Evolutionary conservation across 2,329 filamentous ascomycete species (phyloP).

Genomic region (Fusarium solani-melongenae): DNA sequence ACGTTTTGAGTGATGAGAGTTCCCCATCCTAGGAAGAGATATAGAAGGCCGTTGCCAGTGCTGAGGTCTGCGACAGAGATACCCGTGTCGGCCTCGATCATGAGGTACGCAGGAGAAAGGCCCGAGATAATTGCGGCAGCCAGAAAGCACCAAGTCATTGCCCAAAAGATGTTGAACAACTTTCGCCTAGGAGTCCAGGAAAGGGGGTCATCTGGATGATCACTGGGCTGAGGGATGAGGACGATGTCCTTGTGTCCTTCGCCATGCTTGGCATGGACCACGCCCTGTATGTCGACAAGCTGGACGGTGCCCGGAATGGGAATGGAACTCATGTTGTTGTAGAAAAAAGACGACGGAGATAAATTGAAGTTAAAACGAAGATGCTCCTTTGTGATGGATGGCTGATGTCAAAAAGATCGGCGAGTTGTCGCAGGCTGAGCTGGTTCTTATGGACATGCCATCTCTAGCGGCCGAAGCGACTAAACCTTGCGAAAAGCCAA

Average conservation of each 20-base stretch:
- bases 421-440: neutral
- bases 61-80: conserved; percentile 40
- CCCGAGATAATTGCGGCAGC: conserved; percentile 37
- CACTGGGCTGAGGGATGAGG: conserved; percentile 35
- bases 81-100: conserved; percentile 38
- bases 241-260: conserved; percentile 28
- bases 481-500: neutral
- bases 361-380: neutral
- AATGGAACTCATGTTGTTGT: neutral
- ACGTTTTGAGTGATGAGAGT: neutral
- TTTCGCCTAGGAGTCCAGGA: conserved; percentile 34
- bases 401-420: neutral
- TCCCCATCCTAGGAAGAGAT: neutral
- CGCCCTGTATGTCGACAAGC: conserved; percentile 30
- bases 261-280: conserved; percentile 31
- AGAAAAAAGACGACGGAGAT: neutral
- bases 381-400: neutral
- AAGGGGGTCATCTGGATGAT: conserved; percentile 39
- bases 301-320: conserved; percentile 35
- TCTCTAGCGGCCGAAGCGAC: neutral
- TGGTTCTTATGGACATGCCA: neutral
- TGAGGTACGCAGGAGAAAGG: conserved; percentile 38
- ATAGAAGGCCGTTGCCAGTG: neutral
- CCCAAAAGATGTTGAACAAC: conserved; percentile 33
- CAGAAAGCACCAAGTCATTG: conserved; percentile 42